A percentile compares a stretch with the other conserved stretches of the same genome.
Conservation (phyloP, 2,329 filamentous ascomycete genomes). For the Neonectria hederae region DNA sequence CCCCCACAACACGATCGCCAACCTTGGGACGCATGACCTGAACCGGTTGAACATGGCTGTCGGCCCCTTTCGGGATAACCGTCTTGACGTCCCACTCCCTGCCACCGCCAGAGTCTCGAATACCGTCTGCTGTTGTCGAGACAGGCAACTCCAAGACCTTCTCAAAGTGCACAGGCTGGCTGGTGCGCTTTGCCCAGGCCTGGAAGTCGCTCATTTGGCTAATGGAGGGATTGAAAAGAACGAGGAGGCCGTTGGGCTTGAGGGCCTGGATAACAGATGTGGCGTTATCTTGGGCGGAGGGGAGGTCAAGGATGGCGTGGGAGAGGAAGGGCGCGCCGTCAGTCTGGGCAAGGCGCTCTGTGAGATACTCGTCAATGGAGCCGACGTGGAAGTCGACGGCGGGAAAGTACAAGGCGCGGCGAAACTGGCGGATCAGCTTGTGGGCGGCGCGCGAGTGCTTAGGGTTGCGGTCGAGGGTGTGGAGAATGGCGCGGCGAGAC, state of each 20-base stretch:
- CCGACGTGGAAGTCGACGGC: constrained; percentile 80
- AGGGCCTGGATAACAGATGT: constrained; percentile 65
- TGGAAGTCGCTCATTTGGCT: constrained; percentile 77
- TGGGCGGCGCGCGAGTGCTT: constrained; percentile 72
- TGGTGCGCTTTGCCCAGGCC: constrained; percentile 57
- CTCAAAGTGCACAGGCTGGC: constrained; percentile 65
- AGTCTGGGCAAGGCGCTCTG: constrained; percentile 56
- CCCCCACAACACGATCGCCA: constrained; percentile 51
- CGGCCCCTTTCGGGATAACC: constrained; percentile 46
- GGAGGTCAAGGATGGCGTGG: constrained; percentile 79
- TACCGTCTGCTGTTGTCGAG: constrained; percentile 51
- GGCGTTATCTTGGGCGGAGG: constrained; percentile 63
- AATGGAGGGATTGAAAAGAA: constrained; percentile 80
- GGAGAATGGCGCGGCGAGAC: constrained; percentile 74
- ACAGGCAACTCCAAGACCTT: constrained; percentile 67
- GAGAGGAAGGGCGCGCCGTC: constrained; percentile 69
- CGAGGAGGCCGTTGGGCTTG: constrained; percentile 69
- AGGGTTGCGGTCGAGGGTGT: constrained; percentile 74
- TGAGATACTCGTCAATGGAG: constrained; percentile 71
- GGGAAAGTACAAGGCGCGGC: constrained; percentile 73
- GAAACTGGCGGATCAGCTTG: constrained; percentile 72
- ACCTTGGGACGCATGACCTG: constrained; percentile 55
- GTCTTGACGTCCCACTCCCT: constrained; percentile 71
- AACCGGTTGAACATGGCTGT: constrained; percentile 39
- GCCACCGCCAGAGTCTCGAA: constrained; percentile 60